Percentiles rank a stretch among this genome's conserved stretches.
These are phyloP conservation scores for Cardiospermum halicacabum DNA, from an alignment of 345 rosid genomes.

Conservation along the genomic window DNA sequence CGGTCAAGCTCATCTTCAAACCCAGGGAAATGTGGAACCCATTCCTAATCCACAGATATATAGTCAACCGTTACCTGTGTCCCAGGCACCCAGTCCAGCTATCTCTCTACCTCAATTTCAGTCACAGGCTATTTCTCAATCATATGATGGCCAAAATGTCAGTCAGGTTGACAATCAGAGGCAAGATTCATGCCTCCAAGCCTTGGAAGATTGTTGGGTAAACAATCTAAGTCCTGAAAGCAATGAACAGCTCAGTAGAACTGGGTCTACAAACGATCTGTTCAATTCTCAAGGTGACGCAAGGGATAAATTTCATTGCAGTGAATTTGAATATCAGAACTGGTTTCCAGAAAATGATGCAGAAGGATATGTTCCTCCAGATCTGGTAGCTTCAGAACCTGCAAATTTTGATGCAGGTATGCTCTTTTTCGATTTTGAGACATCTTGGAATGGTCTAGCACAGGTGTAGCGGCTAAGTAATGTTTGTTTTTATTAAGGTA, in stretches of 20 bases:
- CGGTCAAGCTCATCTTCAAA: conserved; percentile 1
- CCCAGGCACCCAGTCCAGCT: neutral
- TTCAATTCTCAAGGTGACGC: conserved; percentile 17
- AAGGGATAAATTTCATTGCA: conserved; percentile 1
- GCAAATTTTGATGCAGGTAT: conserved; percentile 33
- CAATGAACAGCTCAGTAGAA: conserved; percentile 21
- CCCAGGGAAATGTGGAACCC: conserved; percentile 9
- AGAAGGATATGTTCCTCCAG: conserved; percentile 15
- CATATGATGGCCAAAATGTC: conserved; percentile 11
- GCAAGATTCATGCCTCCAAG: conserved; percentile 16
- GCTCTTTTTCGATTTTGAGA: conserved; percentile 35
- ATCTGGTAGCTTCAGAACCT: conserved; percentile 22
- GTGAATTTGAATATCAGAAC: conserved; percentile 19
- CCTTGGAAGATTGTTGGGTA: conserved; percentile 20
- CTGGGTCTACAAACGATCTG: conserved; percentile 15
- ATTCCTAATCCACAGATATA: conserved; percentile 8
- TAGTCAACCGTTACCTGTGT: conserved; percentile 12
- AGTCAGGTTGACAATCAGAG: conserved; percentile 17
- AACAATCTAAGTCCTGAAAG: conserved; percentile 7
- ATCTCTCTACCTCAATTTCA: no score
- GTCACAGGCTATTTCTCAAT: conserved; percentile 5
- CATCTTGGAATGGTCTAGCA: conserved; percentile 30
- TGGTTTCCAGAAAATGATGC: conserved; percentile 24
- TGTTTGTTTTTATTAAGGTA: conserved; percentile 8
- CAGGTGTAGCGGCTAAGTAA: conserved; percentile 20